Evolutionary conservation across 768 basidiomycete species (phyloP), one percentile per base, ranked within the genome.

Genomic region (Exsudoporus frostii): DNA sequence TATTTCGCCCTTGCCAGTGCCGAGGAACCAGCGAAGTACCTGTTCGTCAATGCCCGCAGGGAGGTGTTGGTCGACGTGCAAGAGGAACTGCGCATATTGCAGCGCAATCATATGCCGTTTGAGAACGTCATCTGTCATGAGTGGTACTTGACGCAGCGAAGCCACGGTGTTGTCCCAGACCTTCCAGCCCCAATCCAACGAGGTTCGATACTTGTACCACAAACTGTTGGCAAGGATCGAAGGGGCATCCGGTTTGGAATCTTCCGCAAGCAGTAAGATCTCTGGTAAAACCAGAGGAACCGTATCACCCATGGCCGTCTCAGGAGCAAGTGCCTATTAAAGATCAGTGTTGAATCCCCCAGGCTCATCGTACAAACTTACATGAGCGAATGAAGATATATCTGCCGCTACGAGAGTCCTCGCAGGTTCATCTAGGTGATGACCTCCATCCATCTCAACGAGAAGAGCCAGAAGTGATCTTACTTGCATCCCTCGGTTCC

Each of bases 121-220:
- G 48, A 68, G 65, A 7, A 65, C 52, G 51, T 84, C 83, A 5
- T 74, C 60, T 15, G 76, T 76, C 74, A 86, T 79, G 40, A 70
- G 67, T 7, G 85, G 81, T 40, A 88, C 76, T 64, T 87, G 85
- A 39, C 84, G 86, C 40, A 92, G 73, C 47, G 84, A 85, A 7
- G 86, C 82, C 40, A 92, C 76, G 1, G 85, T 82, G 60, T 88
- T 91, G 64, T 91, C 88, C 90, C 90, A 92, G 19, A 87, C 86
- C 60, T 85, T 86, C 82, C 83, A 86, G 2, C 80, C 88, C 88
- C 90, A 91, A 59, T 89, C 81, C 14, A 69, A 62, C 0, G 88
- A 81, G 15, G 80, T 81, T 39, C 86, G 82, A 60, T 91, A 91
- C 64, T 88, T 87, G 68, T 88, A 87, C 90, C 90, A 92, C 14